Conservation (phyloP, 1,284 basidiomycete species). For the Melampsora larici-populina region DNA sequence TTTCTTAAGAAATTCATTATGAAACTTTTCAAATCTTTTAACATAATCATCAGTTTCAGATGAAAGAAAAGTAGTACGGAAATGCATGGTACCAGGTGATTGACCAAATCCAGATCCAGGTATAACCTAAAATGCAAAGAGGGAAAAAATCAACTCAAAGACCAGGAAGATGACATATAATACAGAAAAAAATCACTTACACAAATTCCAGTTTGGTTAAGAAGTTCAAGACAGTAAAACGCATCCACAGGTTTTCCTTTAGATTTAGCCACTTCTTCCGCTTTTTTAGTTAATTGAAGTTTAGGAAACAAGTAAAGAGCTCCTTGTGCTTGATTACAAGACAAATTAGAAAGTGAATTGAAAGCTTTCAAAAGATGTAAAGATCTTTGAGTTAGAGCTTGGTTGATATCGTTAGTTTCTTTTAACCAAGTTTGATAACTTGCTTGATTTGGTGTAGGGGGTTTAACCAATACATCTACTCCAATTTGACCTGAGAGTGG, state of each 20-base stretch:
- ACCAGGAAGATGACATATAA: neutral
- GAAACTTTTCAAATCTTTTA: conserved; percentile 76
- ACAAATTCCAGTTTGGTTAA: conserved; percentile 85
- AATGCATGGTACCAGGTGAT: conserved; percentile 78
- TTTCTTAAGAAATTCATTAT: conserved; percentile 69
- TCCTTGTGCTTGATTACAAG: conserved; percentile 81
- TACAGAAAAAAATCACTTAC: conserved; percentile 51
- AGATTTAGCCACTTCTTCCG: conserved; percentile 67
- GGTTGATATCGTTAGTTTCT: conserved; percentile 76
- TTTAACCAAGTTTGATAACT: conserved; percentile 73
- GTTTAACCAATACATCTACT: conserved; percentile 82
- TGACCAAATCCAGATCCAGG: conserved; percentile 90
- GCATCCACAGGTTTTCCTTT: conserved; percentile 76
- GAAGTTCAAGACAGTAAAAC: conserved; percentile 75
- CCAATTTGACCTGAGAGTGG: conserved; percentile 84
- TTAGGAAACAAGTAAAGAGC: conserved; percentile 83
- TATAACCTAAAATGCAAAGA: conserved; percentile 57
- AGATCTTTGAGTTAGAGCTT: conserved; percentile 69
- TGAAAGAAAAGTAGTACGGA: conserved; percentile 58
- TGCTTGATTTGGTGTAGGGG: conserved; percentile 70
- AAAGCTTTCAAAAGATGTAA: conserved; percentile 70
- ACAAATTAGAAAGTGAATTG: conserved; percentile 72
- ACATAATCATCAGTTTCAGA: conserved; percentile 77
- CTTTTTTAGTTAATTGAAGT: conserved; percentile 68
- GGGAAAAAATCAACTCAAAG: neutral